Conservation (phyloP, 2,329 filamentous ascomycete species). For the Didymosphaeria variabile region DNA sequence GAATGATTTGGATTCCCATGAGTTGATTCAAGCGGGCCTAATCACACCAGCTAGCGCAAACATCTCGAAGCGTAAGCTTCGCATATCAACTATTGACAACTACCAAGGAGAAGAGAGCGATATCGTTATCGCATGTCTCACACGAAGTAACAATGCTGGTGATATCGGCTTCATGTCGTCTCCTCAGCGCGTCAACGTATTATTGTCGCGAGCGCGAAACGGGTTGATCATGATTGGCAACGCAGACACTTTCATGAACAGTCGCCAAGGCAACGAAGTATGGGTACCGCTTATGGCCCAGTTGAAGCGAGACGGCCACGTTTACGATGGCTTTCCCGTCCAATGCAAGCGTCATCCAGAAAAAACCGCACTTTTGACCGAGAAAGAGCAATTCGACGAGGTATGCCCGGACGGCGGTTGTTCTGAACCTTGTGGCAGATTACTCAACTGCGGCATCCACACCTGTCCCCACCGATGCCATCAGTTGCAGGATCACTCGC, state of each 20-base stretch:
- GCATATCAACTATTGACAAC: slow-evolving; percentile 78
- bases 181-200: slow-evolving; percentile 73
- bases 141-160: slow-evolving; percentile 68
- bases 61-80: slow-evolving; percentile 62
- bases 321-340: slow-evolving; percentile 54
- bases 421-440: slow-evolving; percentile 59
- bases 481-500: slow-evolving; percentile 66
- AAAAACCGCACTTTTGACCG: slow-evolving; percentile 56
- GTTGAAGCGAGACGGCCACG: slow-evolving; percentile 58
- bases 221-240: slow-evolving; percentile 76
- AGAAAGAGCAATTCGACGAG: slow-evolving; percentile 66
- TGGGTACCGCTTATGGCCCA: slow-evolving; percentile 68
- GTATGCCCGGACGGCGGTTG: slow-evolving; percentile 77
- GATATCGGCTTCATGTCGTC: slow-evolving; percentile 77
- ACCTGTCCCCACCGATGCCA: slow-evolving; percentile 70
- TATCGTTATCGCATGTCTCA: slow-evolving; percentile 74
- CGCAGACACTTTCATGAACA: slow-evolving; percentile 69
- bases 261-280: slow-evolving; percentile 63
- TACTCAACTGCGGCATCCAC: slow-evolving; percentile 67
- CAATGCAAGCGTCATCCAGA: slow-evolving; percentile 47
- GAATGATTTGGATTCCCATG: slow-evolving; percentile 73
- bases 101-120: slow-evolving; percentile 82
- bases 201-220: slow-evolving; percentile 72
- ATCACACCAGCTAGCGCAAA: slow-evolving; percentile 63
- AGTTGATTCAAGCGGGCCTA: slow-evolving; percentile 70